Evolutionary conservation across 495 filamentous ascomycete species (phyloP).

Genomic region (Penicillium antarcticum): DNA sequence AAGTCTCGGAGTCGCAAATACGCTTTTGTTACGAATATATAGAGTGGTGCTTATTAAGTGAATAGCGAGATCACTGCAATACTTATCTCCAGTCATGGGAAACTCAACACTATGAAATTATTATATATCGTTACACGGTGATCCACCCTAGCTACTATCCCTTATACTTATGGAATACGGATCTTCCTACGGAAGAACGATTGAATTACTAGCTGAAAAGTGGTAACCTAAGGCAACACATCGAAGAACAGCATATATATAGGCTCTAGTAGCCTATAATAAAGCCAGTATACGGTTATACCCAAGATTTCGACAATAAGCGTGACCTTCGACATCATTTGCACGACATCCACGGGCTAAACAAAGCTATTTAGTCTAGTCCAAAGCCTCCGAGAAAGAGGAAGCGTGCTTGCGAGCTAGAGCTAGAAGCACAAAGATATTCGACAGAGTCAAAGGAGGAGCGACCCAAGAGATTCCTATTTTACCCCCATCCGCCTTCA

Average conservation of each 20-base stretch:
- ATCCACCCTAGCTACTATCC: neutral
- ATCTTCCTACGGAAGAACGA: constrained; percentile 7
- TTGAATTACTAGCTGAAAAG: constrained; percentile 13
- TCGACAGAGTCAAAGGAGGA: neutral
- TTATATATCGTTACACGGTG: constrained; percentile 2
- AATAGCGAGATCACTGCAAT: constrained; percentile 1
- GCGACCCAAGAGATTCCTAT: constrained; percentile 5
- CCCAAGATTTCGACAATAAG: constrained; percentile 9
- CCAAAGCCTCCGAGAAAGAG: constrained; percentile 10
- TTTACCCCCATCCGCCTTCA: constrained; percentile 9
- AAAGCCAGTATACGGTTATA: constrained; percentile 7
- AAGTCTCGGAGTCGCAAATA: constrained; percentile 3
- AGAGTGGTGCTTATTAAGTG: neutral
- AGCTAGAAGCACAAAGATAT: constrained; percentile 6
- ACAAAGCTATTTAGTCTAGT: constrained; percentile 15
- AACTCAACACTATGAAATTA: constrained; percentile 4
- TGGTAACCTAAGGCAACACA: constrained; percentile 14
- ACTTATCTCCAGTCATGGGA: constrained; percentile 1
- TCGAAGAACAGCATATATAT: constrained; percentile 14
- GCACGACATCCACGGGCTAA: constrained; percentile 10
- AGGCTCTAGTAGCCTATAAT: neutral
- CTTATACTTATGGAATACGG: constrained; percentile 3
- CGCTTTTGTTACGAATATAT: constrained; percentile 10
- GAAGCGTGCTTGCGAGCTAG: constrained; percentile 8
- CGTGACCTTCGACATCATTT: constrained; percentile 14